phyloP scores from a whole-genome alignment of 2,329 filamentous ascomycete species.

The Nigrograna mackinnonii region DNA sequence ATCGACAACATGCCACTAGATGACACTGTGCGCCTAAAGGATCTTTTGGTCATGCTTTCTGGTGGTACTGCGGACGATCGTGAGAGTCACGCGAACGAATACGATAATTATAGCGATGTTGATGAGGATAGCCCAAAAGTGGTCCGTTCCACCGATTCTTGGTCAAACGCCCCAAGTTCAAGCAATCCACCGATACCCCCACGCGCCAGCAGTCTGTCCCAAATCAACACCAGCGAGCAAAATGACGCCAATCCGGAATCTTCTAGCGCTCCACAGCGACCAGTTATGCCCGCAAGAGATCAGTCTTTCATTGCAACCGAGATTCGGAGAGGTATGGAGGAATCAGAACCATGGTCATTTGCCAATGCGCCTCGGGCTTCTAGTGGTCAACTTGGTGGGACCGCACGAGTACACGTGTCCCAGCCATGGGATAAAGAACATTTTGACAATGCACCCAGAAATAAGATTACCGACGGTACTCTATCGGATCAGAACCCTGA shows the following conservation, averaged over 20 bases:
- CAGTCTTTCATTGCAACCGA: conserved; percentile 50
- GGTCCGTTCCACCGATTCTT: not conserved
- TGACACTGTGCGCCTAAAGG: conserved; percentile 12
- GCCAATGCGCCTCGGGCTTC: conserved; percentile 5
- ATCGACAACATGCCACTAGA: conserved; percentile 13
- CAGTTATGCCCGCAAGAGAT: conserved; percentile 51
- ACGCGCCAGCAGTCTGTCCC: conserved; percentile 17
- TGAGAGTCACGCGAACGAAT: no score
- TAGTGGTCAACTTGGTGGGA: no score
- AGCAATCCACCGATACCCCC: conserved; percentile 8
- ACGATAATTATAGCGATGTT: no score
- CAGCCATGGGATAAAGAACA: conserved; percentile 32
- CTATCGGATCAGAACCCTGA: conserved; percentile 28
- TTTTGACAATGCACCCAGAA: conserved; percentile 3
- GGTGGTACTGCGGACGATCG: not conserved
- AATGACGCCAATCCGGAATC: conserved; percentile 8
- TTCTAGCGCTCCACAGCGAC: conserved; percentile 32
- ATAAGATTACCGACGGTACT: conserved; percentile 6
- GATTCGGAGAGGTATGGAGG: conserved; percentile 53
- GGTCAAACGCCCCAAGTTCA: no score
- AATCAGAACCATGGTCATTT: conserved; percentile 40
- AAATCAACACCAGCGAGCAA: not conserved
- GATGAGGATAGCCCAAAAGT: not conserved
- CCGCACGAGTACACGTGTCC: conserved; percentile 12
- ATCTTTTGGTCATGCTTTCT: conserved; percentile 5